Evolutionary conservation across 768 basidiomycete species (phyloP).

Genomic region (Chalciporus piperatus): DNA sequence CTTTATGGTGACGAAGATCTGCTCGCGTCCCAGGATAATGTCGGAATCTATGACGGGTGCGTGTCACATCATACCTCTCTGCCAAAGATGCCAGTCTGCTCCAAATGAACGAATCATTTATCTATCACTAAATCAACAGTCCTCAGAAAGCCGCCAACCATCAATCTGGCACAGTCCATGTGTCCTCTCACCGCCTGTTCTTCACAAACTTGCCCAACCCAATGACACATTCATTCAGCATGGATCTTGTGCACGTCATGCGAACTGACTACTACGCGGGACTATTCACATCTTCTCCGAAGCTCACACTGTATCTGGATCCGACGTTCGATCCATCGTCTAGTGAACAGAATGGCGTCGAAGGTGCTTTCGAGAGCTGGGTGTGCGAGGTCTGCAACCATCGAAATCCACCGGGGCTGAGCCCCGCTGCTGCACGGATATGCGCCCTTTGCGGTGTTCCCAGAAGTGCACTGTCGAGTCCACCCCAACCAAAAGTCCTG

Average conservation of each 20-base stretch:
- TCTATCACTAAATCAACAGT: constrained; percentile 44
- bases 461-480: constrained; percentile 37
- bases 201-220: constrained; percentile 61
- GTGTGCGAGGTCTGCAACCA: constrained; percentile 88
- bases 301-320: constrained; percentile 75
- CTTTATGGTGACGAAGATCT: constrained; percentile 81
- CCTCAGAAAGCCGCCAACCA: constrained; percentile 79
- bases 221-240: constrained; percentile 56
- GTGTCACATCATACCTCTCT: constrained; percentile 25
- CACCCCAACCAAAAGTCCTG: constrained; percentile 26
- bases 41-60: constrained; percentile 93
- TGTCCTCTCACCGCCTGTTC: constrained; percentile 84
- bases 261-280: constrained; percentile 90
- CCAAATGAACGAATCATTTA: constrained; percentile 10
- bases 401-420: constrained; percentile 74
- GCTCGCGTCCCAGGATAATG: constrained; percentile 66
- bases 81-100: constrained; percentile 8
- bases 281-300: constrained; percentile 84
- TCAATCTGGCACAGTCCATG: constrained; percentile 67
- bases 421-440: constrained; percentile 62
- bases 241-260: constrained; percentile 61
- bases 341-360: constrained; percentile 28
- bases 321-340: constrained; percentile 22
- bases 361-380: constrained; percentile 58
- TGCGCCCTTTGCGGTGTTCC: constrained; percentile 86